Percentiles rank a stretch among this genome's conserved stretches.
These are phyloP conservation scores for Thalassiosira livingstoniorum DNA, from an alignment of 352 stramenopile genomes.

Conservation along the genomic window DNA sequence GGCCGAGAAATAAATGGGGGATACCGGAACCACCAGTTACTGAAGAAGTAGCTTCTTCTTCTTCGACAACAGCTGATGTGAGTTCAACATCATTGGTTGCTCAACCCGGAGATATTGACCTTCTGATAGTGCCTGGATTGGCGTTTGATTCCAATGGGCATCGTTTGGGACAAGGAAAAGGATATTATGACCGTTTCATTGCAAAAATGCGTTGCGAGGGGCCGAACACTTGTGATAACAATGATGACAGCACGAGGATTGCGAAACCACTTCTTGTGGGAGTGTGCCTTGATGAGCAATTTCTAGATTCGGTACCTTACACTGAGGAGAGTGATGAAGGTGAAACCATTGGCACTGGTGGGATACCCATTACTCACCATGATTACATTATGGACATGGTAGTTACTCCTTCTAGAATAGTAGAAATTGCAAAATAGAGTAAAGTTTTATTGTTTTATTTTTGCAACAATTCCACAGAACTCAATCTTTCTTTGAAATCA, in stretches of 20 bases:
- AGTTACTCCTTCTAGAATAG: constrained; percentile 41
- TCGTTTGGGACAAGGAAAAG: constrained; percentile 83
- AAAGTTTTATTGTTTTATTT: no score
- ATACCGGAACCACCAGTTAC: constrained; percentile 81
- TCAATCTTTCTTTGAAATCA: no score
- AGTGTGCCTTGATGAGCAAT: constrained; percentile 74
- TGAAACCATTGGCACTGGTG: background rate
- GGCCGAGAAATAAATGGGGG: constrained; percentile 84
- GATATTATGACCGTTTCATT: constrained; percentile 87
- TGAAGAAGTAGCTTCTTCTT: constrained; percentile 1
- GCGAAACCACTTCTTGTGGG: constrained; percentile 70
- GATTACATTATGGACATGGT: constrained; percentile 63
- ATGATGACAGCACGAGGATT: background rate
- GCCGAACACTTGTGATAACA: no score
- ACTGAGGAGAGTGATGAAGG: constrained; percentile 4
- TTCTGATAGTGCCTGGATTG: constrained; percentile 81
- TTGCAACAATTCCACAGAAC: no score
- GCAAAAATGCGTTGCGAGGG: constrained; percentile 62
- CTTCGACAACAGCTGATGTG: no score
- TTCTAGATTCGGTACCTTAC: constrained; percentile 46
- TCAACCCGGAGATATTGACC: constrained; percentile 81
- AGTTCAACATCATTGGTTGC: constrained; percentile 61
- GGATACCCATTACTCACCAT: constrained; percentile 57
- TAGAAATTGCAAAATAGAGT: constrained; percentile 14
- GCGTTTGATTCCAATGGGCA: constrained; percentile 76